Percentiles rank a stretch among this genome's conserved stretches.
Evolutionary conservation across 2,329 filamentous ascomycete genomes (phyloP).

Genomic region (Myotisia sp.): DNA sequence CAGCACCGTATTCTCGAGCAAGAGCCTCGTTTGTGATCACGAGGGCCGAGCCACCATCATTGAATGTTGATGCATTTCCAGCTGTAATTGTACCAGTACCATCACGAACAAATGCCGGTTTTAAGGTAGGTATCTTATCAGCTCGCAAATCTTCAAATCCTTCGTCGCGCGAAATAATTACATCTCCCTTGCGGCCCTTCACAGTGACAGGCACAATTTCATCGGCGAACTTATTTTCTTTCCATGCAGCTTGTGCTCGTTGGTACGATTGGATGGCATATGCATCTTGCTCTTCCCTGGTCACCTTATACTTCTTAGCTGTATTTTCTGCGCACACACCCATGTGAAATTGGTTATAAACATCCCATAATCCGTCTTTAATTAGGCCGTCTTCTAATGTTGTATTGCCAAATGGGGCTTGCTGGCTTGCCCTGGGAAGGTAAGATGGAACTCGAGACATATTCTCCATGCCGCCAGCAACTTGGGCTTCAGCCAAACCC

Average conservation of each 20-base stretch:
- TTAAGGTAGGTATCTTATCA: constrained; percentile 72
- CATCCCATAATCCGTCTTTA: constrained; percentile 89
- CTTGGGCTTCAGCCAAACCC: constrained; percentile 70
- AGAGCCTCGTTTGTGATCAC: constrained; percentile 70
- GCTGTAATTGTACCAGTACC: constrained; percentile 85
- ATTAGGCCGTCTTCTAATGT: constrained; percentile 83
- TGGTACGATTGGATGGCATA: constrained; percentile 84
- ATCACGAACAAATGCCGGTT: constrained; percentile 78
- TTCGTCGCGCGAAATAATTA: constrained; percentile 67
- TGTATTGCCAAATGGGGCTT: constrained; percentile 75
- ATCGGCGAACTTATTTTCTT: constrained; percentile 64
- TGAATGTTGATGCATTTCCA: constrained; percentile 85
- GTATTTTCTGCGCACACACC: constrained; percentile 92
- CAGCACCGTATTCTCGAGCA: constrained; percentile 62
- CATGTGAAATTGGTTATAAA: constrained; percentile 97
- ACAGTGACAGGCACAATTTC: constrained; percentile 84
- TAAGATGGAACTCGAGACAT: constrained; percentile 95
- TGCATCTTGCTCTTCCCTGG: constrained; percentile 73
- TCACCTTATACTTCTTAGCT: constrained; percentile 70
- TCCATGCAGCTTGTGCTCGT: constrained; percentile 82
- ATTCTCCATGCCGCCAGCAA: constrained; percentile 95
- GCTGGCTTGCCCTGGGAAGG: constrained; percentile 61
- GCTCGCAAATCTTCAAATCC: constrained; percentile 75
- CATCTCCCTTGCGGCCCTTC: constrained; percentile 69
- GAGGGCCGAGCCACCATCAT: constrained; percentile 83